A percentile compares a stretch with the other conserved stretches of the same genome.
phyloP scores from a whole-genome alignment of 1,284 basidiomycete species.

The Violaceomyces palustris region DNA sequence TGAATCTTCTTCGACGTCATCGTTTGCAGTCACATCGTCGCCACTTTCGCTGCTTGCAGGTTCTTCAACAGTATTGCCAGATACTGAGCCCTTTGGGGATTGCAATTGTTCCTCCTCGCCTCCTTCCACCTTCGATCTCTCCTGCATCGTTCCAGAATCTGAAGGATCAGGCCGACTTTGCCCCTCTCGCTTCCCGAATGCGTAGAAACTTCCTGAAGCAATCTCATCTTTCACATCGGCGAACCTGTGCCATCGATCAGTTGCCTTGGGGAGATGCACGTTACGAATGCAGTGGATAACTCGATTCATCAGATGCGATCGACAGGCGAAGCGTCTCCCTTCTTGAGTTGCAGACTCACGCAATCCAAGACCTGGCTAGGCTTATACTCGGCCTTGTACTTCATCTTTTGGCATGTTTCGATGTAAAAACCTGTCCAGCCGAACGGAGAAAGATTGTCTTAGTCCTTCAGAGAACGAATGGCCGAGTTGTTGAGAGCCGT shows the following conservation, averaged over 20 bases:
- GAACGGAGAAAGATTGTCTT: too few species aligned
- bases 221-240: constrained; percentile 2
- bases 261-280: too few species aligned
- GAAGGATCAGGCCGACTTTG: background rate
- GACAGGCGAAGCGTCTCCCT: constrained; percentile 58
- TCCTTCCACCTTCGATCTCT: constrained; percentile 1
- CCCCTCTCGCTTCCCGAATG: background rate
- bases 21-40: constrained; percentile 2
- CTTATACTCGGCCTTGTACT: constrained; percentile 85
- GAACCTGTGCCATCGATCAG: constrained; percentile 11
- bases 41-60: background rate
- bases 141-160: background rate
- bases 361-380: constrained; percentile 79
- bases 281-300: too few species aligned
- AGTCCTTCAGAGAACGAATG: too few species aligned
- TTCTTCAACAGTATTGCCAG: too few species aligned
- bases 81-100: background rate
- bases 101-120: background rate
- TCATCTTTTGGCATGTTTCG: constrained; percentile 77
- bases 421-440: constrained; percentile 28
- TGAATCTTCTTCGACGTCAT: constrained; percentile 27
- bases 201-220: constrained; percentile 6
- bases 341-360: background rate
- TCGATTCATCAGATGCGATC: too few species aligned
- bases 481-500: too few species aligned